These are phyloP conservation scores for Phytophthora cactorum DNA, from an alignment of 352 stramenopile genomes.

Conservation along the genomic window DNA sequence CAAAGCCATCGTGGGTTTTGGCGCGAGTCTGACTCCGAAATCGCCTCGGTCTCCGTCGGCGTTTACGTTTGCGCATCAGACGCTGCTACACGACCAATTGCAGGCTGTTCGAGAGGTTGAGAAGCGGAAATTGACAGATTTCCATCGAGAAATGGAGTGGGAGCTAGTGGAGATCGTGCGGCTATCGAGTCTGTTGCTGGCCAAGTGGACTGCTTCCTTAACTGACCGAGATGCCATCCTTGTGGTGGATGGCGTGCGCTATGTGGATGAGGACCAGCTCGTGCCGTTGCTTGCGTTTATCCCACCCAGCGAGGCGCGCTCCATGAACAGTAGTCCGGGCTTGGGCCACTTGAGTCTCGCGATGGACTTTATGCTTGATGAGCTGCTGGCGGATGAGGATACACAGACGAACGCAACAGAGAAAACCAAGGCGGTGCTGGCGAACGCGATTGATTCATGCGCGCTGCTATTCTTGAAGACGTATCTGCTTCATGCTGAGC, in stretches of 20 bases:
- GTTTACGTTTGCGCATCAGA: slow-evolving; percentile 63
- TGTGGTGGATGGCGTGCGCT: slow-evolving; percentile 50
- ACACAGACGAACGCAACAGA: neutral
- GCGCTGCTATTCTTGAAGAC: slow-evolving; percentile 74
- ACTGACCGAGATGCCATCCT: slow-evolving; percentile 46
- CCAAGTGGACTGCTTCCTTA: slow-evolving; percentile 58
- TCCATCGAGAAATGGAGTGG: slow-evolving; percentile 55
- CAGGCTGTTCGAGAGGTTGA: slow-evolving; percentile 42
- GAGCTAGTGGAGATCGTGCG: slow-evolving; percentile 55
- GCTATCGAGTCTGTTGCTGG: slow-evolving; percentile 49
- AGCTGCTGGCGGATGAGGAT: slow-evolving; percentile 43
- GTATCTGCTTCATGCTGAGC: slow-evolving; percentile 58
- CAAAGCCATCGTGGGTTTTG: slow-evolving; percentile 29
- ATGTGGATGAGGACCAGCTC: slow-evolving; percentile 67
- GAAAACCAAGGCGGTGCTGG: slow-evolving; percentile 11
- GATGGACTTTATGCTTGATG: slow-evolving; percentile 70
- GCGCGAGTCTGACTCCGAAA: slow-evolving; percentile 34
- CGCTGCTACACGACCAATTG: slow-evolving; percentile 67
- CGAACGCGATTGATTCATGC: slow-evolving; percentile 57
- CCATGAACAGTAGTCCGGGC: slow-evolving; percentile 52
- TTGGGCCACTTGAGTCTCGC: slow-evolving; percentile 64
- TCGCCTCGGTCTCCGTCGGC: slow-evolving; percentile 44
- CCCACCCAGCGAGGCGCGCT: slow-evolving; percentile 53
- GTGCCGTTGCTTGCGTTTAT: slow-evolving; percentile 55
- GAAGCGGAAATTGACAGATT: slow-evolving; percentile 41